These are phyloP conservation scores for Mycena indigotica DNA, from an alignment of 768 basidiomycete genomes.

Conservation along the genomic window DNA sequence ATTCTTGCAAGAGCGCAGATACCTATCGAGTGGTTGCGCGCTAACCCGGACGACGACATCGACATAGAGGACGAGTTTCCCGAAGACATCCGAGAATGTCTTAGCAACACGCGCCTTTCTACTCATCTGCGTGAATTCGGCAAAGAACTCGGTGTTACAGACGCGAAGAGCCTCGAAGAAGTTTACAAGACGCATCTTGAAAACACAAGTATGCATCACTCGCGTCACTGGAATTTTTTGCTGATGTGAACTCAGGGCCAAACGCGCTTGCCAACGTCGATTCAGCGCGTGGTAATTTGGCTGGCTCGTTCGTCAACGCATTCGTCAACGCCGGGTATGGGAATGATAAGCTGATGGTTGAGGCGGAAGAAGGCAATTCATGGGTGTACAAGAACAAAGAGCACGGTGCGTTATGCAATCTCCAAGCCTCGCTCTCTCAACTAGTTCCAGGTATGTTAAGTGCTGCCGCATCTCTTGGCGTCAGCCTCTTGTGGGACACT, in stretches of 20 bases:
- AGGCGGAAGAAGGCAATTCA: slow-evolving; percentile 92
- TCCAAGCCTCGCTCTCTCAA: neutral
- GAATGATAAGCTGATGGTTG: slow-evolving; percentile 98
- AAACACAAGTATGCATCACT: slow-evolving; percentile 62
- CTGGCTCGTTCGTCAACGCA: slow-evolving; percentile 97
- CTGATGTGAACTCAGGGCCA: slow-evolving; percentile 45
- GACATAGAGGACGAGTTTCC: slow-evolving; percentile 66
- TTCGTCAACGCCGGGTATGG: slow-evolving; percentile 99
- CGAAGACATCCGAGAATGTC: slow-evolving; percentile 81
- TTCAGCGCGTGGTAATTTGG: slow-evolving; percentile 91
- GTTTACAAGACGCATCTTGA: slow-evolving; percentile 97
- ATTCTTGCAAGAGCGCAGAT: slow-evolving; percentile 91
- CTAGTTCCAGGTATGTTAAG: slow-evolving; percentile 81
- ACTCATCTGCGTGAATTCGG: slow-evolving; percentile 87
- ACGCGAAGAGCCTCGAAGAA: slow-evolving; percentile 91
- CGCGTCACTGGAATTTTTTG: slow-evolving; percentile 1
- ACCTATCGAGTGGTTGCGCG: slow-evolving; percentile 85
- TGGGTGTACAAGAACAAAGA: slow-evolving; percentile 99
- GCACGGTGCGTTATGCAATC: slow-evolving; percentile 60
- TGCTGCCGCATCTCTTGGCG: slow-evolving; percentile 90
- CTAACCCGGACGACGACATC: slow-evolving; percentile 57
- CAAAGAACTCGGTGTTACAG: slow-evolving; percentile 87
- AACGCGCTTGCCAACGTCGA: slow-evolving; percentile 78
- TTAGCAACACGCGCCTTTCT: slow-evolving; percentile 86
- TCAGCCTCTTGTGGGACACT: slow-evolving; percentile 94